Evolutionary conservation across 441 rosid genomes (phyloP).

Genomic region (Lepidium campestre): DNA sequence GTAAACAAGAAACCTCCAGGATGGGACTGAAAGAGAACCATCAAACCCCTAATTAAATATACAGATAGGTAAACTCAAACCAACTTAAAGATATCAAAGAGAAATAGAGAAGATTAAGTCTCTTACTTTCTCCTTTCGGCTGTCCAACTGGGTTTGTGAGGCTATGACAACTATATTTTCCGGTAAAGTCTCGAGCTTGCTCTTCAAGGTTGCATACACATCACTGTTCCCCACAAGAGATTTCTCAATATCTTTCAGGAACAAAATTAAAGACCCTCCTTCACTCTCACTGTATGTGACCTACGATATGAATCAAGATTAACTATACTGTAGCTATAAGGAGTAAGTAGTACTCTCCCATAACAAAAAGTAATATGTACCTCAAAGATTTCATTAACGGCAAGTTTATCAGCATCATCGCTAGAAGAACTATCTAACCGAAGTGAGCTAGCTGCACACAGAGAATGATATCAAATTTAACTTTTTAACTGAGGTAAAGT

Average conservation of each 20-base stretch:
- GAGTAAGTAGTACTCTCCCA: conserved; percentile 1
- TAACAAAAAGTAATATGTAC: conserved; percentile 32
- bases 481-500: background rate
- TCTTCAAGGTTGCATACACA: conserved; percentile 54
- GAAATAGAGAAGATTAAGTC: background rate
- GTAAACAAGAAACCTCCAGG: conserved; percentile 96
- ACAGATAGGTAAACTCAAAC: background rate
- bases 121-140: conserved; percentile 89
- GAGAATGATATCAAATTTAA: background rate
- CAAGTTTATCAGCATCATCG: conserved; percentile 83
- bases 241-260: conserved; percentile 92
- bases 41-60: background rate
- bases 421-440: conserved; percentile 74
- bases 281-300: conserved; percentile 72
- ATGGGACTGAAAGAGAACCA: conserved; percentile 61
- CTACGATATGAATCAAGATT: conserved; percentile 37
- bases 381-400: conserved; percentile 84
- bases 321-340: background rate
- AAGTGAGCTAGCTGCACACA: conserved; percentile 66
- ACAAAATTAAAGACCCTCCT: conserved; percentile 65
- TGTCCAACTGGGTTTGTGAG: conserved; percentile 86
- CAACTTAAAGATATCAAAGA: background rate
- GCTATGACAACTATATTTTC: conserved; percentile 75
- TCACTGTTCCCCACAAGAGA: conserved; percentile 78
- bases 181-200: conserved; percentile 80